Percentiles rank a stretch among this genome's conserved stretches.
Evolutionary conservation across 1,139 yeast species (phyloP).

Genomic region (Saccharomyces pastorianus): DNA sequence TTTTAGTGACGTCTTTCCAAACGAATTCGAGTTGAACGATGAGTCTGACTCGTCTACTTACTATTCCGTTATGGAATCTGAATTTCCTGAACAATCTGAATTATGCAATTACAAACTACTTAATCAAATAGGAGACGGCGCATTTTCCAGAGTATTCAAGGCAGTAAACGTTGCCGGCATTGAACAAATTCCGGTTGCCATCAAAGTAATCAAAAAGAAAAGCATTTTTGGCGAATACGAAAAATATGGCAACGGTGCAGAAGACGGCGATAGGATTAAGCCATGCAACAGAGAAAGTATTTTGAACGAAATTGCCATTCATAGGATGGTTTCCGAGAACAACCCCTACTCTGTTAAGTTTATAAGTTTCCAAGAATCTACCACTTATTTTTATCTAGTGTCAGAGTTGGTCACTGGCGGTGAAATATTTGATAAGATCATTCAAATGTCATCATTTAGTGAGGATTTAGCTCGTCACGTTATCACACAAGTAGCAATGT

Average conservation of each 20-base stretch:
- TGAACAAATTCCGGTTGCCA: slow-evolving; percentile 42
- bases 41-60: not conserved
- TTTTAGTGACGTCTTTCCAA: not conserved
- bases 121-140: slow-evolving; percentile 67
- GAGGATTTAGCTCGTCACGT: slow-evolving; percentile 82
- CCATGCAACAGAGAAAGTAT: slow-evolving; percentile 31
- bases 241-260: too few species aligned
- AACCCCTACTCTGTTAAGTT: slow-evolving; percentile 53
- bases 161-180: slow-evolving; percentile 8
- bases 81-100: slow-evolving; percentile 18
- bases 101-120: slow-evolving; percentile 24
- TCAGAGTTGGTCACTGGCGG: slow-evolving; percentile 89
- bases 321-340: slow-evolving; percentile 30
- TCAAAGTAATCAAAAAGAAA: slow-evolving; percentile 63
- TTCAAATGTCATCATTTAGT: slow-evolving; percentile 80
- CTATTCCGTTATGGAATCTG: slow-evolving; percentile 6
- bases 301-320: slow-evolving; percentile 66
- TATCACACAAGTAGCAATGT: slow-evolving; percentile 73
- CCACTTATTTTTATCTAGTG: slow-evolving; percentile 63
- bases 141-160: slow-evolving; percentile 62
- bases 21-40: not conserved
- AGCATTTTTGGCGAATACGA: not conserved
- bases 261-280: slow-evolving; percentile 6
- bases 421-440: slow-evolving; percentile 88
- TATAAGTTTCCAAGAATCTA: slow-evolving; percentile 57